Conservation (phyloP, 257 asterid genomes). For the Echites panduratus region DNA sequence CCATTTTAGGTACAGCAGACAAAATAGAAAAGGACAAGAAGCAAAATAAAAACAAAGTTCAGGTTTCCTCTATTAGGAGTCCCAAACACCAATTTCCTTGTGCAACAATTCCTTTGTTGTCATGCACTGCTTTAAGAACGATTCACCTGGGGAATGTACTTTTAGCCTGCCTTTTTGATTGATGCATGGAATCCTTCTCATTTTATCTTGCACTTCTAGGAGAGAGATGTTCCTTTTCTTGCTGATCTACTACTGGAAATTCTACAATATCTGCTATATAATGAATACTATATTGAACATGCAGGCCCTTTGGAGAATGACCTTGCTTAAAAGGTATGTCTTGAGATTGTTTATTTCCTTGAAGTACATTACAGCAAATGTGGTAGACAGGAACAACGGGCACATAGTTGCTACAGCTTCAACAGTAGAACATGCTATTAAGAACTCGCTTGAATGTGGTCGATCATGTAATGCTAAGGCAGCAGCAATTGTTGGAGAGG, state of each 20-base stretch:
- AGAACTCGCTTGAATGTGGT: slow-evolving; percentile 65
- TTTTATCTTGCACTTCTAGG: neutral
- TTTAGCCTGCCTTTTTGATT: neutral
- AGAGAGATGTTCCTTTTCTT: neutral
- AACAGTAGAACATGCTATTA: slow-evolving; percentile 65
- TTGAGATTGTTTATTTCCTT: slow-evolving; percentile 66
- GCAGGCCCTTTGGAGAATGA: slow-evolving; percentile 31
- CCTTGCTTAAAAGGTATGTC: slow-evolving; percentile 66
- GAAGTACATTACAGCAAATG: slow-evolving; percentile 80
- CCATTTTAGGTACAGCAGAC: neutral
- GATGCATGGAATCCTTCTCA: neutral
- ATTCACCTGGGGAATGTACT: neutral
- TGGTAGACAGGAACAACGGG: slow-evolving; percentile 70
- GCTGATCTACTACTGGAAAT: neutral
- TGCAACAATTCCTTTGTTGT: neutral
- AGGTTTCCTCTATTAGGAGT: neutral
- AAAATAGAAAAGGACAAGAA: neutral
- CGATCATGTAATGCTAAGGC: slow-evolving; percentile 85
- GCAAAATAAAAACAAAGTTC: neutral
- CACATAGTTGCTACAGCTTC: slow-evolving; percentile 68
- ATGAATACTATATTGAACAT: neutral
- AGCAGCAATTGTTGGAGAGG: slow-evolving; percentile 81
- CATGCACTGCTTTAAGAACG: neutral
- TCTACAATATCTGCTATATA: neutral
- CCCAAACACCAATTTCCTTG: neutral